Evolutionary conservation across 2,329 filamentous ascomycete species (phyloP), one percentile per base, ranked within the genome.

Genomic region (Hypocreales sp.): DNA sequence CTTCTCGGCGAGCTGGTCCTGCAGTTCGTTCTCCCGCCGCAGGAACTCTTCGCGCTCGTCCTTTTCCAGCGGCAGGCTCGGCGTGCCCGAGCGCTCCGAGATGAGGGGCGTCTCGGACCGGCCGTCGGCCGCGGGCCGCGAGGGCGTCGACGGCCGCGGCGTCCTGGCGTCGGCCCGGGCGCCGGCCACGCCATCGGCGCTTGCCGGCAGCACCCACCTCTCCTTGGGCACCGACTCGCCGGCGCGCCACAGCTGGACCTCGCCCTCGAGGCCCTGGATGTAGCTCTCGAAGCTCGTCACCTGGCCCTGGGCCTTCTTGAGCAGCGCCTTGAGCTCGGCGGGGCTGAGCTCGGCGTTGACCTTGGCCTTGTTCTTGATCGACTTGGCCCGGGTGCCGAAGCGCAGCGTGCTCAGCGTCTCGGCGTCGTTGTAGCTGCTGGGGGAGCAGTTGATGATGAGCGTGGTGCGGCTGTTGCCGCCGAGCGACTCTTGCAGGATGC

Each of bases 321-420:
- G 73, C 45, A 94, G 67, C 26, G 75, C 67, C 58, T 95, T 98
- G 62, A 98, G 73, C 55, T 98, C 90, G 9, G 84, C 74, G 24
- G 90, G 90, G 45, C 87, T 95, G 44, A 98, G 71, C 55, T 98
- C 90, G 24, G 87, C 86, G 50, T 98, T 98, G 68, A 98, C 79
- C 77, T 95, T 98, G 55, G 90, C 90, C 67, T 95, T 95, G 64
- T 95, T 95, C 77, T 95, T 94, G 63, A 98, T 98, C 0, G 83
- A 81, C 64, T 98, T 98, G 31, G 90, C 90, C 50, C 90, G 69
- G 56, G 90, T 92, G 61, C 90, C 90, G 48, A 95, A 98, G 24
- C 86, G 73, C 34, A 98, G 59, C 1, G 90, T 98, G 38, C 84
- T 79, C 26, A 95, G 59, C 0, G 90, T 95, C 60, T 98, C 90